Evolutionary conservation across 2,329 filamentous ascomycete species (phyloP).

Genomic region (Dactylonectria macrodidyma): DNA sequence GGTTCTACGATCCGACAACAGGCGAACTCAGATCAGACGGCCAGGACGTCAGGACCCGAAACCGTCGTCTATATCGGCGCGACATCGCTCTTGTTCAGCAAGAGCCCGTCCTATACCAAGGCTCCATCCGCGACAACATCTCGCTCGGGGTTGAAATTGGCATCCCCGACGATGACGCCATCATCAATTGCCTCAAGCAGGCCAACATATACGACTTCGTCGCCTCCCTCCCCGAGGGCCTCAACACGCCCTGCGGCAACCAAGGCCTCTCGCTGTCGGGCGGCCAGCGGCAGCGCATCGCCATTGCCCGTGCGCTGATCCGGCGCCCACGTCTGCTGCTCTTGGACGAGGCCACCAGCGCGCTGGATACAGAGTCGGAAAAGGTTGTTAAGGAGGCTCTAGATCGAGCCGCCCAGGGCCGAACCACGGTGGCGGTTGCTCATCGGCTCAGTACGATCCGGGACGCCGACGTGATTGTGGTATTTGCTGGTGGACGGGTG

Average conservation of each 20-base stretch:
- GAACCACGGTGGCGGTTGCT: slow-evolving; percentile 75
- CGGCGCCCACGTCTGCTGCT: slow-evolving; percentile 77
- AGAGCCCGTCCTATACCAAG: slow-evolving; percentile 60
- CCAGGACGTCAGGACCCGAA: slow-evolving; percentile 48
- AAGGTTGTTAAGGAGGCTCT: slow-evolving; percentile 76
- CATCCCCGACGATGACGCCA: slow-evolving; percentile 53
- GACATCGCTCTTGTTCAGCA: slow-evolving; percentile 59
- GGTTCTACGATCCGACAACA: slow-evolving; percentile 58
- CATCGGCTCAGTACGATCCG: slow-evolving; percentile 71
- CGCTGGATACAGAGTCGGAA: slow-evolving; percentile 77
- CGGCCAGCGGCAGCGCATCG: slow-evolving; percentile 80
- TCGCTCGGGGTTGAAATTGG: slow-evolving; percentile 59
- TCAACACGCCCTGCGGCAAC: slow-evolving; percentile 75
- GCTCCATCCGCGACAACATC: slow-evolving; percentile 71
- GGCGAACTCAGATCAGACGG: slow-evolving; percentile 51
- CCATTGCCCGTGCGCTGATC: slow-evolving; percentile 80
- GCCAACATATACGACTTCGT: slow-evolving; percentile 72
- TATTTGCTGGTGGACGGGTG: slow-evolving; percentile 64
- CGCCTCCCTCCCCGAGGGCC: slow-evolving; percentile 69
- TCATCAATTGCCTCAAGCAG: slow-evolving; percentile 65
- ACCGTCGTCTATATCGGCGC: slow-evolving; percentile 52
- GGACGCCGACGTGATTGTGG: slow-evolving; percentile 74
- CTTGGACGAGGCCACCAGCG: slow-evolving; percentile 79
- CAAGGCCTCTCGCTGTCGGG: slow-evolving; percentile 79
- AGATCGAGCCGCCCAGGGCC: slow-evolving; percentile 59